phyloP scores from a whole-genome alignment of 2,329 filamentous ascomycete species.

The Passalora sequoiae region DNA sequence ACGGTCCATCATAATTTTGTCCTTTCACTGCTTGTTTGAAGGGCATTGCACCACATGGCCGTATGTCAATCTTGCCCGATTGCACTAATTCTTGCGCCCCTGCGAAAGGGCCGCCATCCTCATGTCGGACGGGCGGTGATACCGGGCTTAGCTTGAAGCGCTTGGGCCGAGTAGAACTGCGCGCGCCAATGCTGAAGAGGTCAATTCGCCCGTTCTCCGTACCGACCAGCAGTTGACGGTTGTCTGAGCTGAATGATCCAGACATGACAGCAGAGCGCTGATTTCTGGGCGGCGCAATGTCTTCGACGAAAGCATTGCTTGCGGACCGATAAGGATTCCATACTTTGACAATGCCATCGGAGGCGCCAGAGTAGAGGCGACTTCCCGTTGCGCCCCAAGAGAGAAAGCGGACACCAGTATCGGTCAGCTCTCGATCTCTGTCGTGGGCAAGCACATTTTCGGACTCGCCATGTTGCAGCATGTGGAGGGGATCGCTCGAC shows the following conservation, averaged over 20 bases:
- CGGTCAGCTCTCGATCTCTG: slow-evolving; percentile 45
- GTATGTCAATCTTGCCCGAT: slow-evolving; percentile 32
- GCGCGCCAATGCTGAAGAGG: slow-evolving; percentile 42
- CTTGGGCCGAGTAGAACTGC: slow-evolving; percentile 7
- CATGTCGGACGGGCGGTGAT: slow-evolving; percentile 2
- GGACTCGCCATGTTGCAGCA: slow-evolving; percentile 48
- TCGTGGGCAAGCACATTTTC: slow-evolving; percentile 45
- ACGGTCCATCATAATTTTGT: slow-evolving; percentile 39
- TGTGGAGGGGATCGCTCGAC: slow-evolving; percentile 42
- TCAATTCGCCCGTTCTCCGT: slow-evolving; percentile 54
- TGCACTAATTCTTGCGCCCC: slow-evolving; percentile 28
- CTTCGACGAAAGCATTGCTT: slow-evolving; percentile 49
- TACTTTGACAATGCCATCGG: slow-evolving; percentile 55
- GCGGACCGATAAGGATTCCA: slow-evolving; percentile 54
- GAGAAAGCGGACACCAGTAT: slow-evolving; percentile 55
- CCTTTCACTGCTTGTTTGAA: slow-evolving; percentile 45
- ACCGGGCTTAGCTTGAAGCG: slow-evolving; percentile 24
- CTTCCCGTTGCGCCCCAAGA: slow-evolving; percentile 52
- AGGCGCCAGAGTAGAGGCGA: slow-evolving; percentile 55
- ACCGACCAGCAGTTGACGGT: slow-evolving; percentile 52
- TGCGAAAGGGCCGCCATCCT: slow-evolving; percentile 11
- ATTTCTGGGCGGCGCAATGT: slow-evolving; percentile 42
- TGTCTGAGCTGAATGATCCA: slow-evolving; percentile 53
- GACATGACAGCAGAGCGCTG: slow-evolving; percentile 52
- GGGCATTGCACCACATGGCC: slow-evolving; percentile 40